These are phyloP conservation scores for Cutaneotrichosporon mucoides DNA, from an alignment of 1,284 basidiomycete species.

Conservation along the genomic window DNA sequence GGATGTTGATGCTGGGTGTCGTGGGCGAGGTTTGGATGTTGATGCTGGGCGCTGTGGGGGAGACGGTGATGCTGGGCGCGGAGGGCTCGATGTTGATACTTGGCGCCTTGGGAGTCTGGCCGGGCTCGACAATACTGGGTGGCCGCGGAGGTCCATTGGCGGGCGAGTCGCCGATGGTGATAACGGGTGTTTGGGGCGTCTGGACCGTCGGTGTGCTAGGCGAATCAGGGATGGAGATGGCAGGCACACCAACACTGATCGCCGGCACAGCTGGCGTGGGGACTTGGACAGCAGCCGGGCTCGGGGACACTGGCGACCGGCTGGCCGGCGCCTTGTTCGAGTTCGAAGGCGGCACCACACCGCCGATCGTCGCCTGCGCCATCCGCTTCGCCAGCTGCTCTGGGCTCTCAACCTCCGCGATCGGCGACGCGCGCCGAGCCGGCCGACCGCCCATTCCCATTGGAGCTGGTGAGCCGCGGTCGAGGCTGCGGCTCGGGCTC, in stretches of 20 bases:
- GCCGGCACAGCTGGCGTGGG: background rate
- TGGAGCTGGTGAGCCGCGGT: constrained; percentile 24
- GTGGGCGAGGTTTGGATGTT: background rate
- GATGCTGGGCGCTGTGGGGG: background rate
- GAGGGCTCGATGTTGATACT: background rate
- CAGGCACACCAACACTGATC: background rate
- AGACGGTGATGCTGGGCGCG: background rate
- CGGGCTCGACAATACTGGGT: background rate
- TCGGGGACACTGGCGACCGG: background rate
- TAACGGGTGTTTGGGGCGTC: too few relatives aligned
- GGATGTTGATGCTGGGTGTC: background rate
- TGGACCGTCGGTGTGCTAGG: background rate
- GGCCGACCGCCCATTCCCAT: background rate
- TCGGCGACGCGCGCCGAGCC: background rate
- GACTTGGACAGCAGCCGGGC: background rate
- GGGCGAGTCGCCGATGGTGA: background rate
- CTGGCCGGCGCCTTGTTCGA: background rate
- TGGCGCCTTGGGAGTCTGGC: background rate
- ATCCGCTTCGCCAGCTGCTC: constrained; percentile 13
- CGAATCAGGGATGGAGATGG: background rate
- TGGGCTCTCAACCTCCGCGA: constrained; percentile 3
- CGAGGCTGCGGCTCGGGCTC: constrained; percentile 37
- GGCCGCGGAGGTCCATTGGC: background rate
- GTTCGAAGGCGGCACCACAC: constrained; percentile 1
- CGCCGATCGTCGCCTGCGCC: constrained; percentile 9